Base-by-base conservation (phyloP, 2,329 filamentous ascomycete genomes). In the Colletotrichum simmondsii region DNA sequence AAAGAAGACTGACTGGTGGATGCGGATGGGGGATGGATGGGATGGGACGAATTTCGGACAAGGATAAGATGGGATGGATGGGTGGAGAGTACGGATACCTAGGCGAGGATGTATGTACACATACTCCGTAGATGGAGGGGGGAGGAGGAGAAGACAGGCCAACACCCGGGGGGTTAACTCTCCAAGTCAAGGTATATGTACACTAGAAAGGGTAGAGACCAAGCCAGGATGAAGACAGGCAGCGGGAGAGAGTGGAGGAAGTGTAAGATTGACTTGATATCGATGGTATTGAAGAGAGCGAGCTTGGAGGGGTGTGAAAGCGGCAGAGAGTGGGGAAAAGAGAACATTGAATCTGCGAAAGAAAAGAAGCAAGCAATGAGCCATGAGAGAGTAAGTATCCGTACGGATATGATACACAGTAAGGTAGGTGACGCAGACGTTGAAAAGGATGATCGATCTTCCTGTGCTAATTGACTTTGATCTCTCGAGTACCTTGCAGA, bases 211-310 rank as follows among this genome's bases (percentile, higher is more conserved):
- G 66, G 28, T 12, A 42, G 59, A 52, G 49, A 54, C 62, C 30
- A 19, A 32, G 32, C 64, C 58, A n/a, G 60, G 61, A 65, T 65
- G 22, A 58, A 30, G 42, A 70, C 67, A 65, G 62, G 62, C 58
- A 22, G 49, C 46, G 42, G 56, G 46, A 60, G 68, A 54, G 46
- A 67, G 63, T 54, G 68, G 68, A 59, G 42, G 62, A n/a, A 37
- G 22, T 52, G 42, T 56, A 35, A 70, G 46, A 70, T 70, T 70
- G 42, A 52, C 62, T 37, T 42, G 42, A 70, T 54, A 42, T 66
- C 19, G 67, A 54, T 56, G 46, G 24, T 53, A 54, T 56, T 57
- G 24, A 54, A 54, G 24, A 58, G 62, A 46, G 32, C 53, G 63
- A 46, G 32, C 37, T 42, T 22, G 42, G 26, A 32, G 12, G 26